phyloP scores from a whole-genome alignment of 2,329 filamentous ascomycete genomes.

The Phaeosphaeria sp. region DNA sequence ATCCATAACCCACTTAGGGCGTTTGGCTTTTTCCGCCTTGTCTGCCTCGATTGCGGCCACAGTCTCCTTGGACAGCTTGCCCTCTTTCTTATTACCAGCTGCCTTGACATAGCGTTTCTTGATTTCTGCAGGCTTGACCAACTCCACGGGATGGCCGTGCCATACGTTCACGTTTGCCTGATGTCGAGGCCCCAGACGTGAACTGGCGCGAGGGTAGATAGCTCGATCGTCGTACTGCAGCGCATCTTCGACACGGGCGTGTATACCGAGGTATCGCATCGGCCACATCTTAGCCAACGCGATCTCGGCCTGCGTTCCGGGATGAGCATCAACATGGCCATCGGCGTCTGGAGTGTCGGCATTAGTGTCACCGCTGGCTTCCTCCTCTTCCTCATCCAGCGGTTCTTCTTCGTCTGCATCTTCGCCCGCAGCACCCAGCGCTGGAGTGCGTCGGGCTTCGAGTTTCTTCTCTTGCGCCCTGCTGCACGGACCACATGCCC shows the following conservation, averaged over 20 bases:
- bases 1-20: constrained; percentile 93
- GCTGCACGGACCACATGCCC: constrained; percentile 96
- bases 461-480: constrained; percentile 93
- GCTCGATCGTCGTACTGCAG: constrained; percentile 92
- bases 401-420: constrained; percentile 70
- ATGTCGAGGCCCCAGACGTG: constrained; percentile 86
- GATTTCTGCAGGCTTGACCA: constrained; percentile 85
- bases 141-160: constrained; percentile 86
- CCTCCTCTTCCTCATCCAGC: constrained; percentile 75
- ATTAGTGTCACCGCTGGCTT: constrained; percentile 68
- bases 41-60: constrained; percentile 82
- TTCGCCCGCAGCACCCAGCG: constrained; percentile 61
- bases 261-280: constrained; percentile 92
- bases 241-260: constrained; percentile 93
- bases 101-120: constrained; percentile 76
- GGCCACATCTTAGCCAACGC: constrained; percentile 95
- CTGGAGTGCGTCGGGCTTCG: constrained; percentile 86
- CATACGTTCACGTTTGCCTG: constrained; percentile 86
- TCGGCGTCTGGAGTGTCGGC: constrained; percentile 57
- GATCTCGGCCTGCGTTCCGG: constrained; percentile 82
- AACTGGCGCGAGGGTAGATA: constrained; percentile 95
- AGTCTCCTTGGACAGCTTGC: constrained; percentile 80
- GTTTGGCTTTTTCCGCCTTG: constrained; percentile 76
- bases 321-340: constrained; percentile 64
- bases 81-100: constrained; percentile 72